Evolutionary conservation across 139 green algal genomes (phyloP).

Genomic region (Astrephomene gubernaculifera): DNA sequence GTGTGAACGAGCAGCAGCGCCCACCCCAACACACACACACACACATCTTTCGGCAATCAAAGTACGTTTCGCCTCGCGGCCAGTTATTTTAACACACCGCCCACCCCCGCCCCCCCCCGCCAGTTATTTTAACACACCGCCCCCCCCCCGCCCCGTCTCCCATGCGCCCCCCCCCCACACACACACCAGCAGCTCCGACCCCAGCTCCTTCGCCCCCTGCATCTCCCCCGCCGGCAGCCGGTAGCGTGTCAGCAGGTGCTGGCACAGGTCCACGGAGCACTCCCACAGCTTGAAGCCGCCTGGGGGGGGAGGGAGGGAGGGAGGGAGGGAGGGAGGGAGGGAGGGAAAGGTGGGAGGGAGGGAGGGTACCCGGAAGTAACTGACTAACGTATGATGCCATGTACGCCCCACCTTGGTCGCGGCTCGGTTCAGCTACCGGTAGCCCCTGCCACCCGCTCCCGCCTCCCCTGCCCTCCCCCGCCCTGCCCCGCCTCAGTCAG

Average conservation of each 20-base stretch:
- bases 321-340: background rate
- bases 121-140: no score
- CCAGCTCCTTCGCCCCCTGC: background rate
- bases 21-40: no score
- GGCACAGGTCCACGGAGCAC: constrained; percentile 82
- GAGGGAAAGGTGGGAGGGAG: background rate
- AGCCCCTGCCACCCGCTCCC: background rate
- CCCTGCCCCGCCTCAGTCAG: background rate
- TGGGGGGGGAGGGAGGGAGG: constrained; percentile 36
- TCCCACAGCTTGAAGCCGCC: constrained; percentile 97
- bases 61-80: no score
- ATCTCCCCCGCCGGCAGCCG: constrained; percentile 25
- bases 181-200: constrained; percentile 29
- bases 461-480: background rate
- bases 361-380: background rate
- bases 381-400: background rate
- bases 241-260: constrained; percentile 65
- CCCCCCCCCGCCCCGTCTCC: background rate
- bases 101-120: no score
- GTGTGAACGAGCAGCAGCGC: no score
- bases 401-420: background rate
- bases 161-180: background rate
- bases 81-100: no score
- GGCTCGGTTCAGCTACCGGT: background rate
- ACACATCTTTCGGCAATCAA: no score